Conservation (phyloP, 148 eudicot genomes). For the Silene conica region DNA sequence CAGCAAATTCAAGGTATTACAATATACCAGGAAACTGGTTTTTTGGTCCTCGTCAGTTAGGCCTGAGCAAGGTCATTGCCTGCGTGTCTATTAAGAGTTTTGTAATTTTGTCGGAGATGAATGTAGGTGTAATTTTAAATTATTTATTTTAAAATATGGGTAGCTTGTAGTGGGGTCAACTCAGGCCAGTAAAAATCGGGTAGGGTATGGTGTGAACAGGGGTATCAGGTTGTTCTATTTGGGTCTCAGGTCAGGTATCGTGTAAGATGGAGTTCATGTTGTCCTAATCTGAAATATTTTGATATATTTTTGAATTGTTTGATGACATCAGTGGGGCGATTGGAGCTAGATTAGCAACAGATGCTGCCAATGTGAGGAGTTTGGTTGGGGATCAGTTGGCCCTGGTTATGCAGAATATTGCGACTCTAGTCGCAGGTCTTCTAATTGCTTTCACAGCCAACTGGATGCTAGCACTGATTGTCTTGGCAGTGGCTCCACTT, state of each 20-base stretch:
- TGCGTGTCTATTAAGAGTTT: too few species aligned
- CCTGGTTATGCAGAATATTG: constrained; percentile 55
- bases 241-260: not conserved
- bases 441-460: constrained; percentile 71
- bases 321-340: constrained; percentile 60
- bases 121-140: too few species aligned
- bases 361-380: constrained; percentile 71
- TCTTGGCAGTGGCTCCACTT: constrained; percentile 57
- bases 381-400: constrained; percentile 82
- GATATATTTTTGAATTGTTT: not conserved
- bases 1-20: constrained; percentile 66
- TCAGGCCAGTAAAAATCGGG: too few species aligned
- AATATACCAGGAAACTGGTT: not conserved
- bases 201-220: not conserved
- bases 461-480: constrained; percentile 69
- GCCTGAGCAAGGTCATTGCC: too few species aligned
- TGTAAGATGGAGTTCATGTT: not conserved
- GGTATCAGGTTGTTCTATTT: too few species aligned
- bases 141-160: too few species aligned
- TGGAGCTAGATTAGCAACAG: constrained; percentile 79
- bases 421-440: constrained; percentile 64
- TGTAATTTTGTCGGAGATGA: too few species aligned
- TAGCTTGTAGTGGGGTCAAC: too few species aligned
- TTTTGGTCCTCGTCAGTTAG: not conserved
- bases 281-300: not conserved